Evolutionary conservation across 2,329 filamentous ascomycete species (phyloP), one percentile per base, ranked within the genome.

Genomic region (Proliferodiscus dingleyae): DNA sequence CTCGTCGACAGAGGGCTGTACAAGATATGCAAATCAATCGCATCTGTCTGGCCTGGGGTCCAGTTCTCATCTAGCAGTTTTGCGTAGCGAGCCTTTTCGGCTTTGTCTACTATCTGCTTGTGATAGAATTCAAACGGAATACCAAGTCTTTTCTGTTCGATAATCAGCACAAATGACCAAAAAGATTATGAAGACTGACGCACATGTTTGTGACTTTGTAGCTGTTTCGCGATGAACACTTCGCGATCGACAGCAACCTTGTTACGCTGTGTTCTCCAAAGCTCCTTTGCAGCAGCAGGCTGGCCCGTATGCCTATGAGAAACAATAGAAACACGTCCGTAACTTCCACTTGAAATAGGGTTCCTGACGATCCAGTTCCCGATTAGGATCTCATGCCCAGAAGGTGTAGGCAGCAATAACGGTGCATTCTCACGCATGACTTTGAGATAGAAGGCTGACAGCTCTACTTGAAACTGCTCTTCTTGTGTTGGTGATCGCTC

Each of bases 311-410:
- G 24, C 37, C 34, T 44, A 44, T 56, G 46, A 16, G 51, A 47
- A 16, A 55, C 48, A 2, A 45, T 24, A 30, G 45, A 53, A 22
- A 55, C 48, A 16, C 43, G 47, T 3, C 53, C 53, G 46, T 45
- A 55, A 29, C 38, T 41, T 16, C 53, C 53, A 26, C 46, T 53
- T 13, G 50, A 45, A 22, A 55, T 47, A 10, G 53, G 47, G 46
- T 45, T 51, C 26, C 50, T 41, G 11, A 53, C 49, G n/a, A 55
- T 43, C 53, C 53, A 55, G 37, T 55, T 41, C 10, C 50, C 53
- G 5, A 55, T 47, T 16, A 22, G 48, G 10, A 49, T 38, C 41
- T 55, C 50, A 43, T 51, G 37, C 4, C 44, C 45, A 6, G 43
- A 47, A 9, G 53, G 50, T 13, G 50, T 55, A 10, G 53, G 53